Percentiles rank a stretch among this genome's conserved stretches.
phyloP scores from a whole-genome alignment of 352 stramenopile genomes.

The Globisporangium cylindrosporum region DNA sequence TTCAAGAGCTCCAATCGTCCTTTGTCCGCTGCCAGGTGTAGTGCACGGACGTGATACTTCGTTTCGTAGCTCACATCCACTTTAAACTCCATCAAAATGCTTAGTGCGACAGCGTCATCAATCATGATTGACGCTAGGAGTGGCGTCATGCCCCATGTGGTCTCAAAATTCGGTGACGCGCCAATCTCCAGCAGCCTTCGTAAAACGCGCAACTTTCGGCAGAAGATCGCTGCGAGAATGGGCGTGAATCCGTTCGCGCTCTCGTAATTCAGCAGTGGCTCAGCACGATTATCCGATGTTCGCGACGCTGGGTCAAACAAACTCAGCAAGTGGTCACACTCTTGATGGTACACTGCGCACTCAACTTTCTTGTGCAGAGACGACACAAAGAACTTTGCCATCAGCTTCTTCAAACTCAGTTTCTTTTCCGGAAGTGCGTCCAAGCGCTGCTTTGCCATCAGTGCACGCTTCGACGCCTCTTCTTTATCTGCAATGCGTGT shows the following conservation, averaged over 20 bases:
- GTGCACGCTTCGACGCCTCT: conserved; percentile 19
- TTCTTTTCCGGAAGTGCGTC: conserved; percentile 40
- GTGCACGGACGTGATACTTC: conserved; percentile 24
- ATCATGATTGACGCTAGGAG: conserved; percentile 45
- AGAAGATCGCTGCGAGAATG: conserved; percentile 45
- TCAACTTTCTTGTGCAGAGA: conserved; percentile 46
- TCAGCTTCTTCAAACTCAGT: conserved; percentile 25
- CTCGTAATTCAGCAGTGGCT: conserved; percentile 40
- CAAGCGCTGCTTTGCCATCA: conserved; percentile 34
- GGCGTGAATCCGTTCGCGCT: conserved; percentile 57
- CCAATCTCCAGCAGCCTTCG: conserved; percentile 49
- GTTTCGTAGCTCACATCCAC: conserved; percentile 39
- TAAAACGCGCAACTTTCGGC: conserved; percentile 29
- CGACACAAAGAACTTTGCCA: conserved; percentile 31
- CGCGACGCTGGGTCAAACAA: conserved; percentile 29
- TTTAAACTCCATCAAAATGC: conserved; percentile 47
- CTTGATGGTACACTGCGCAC: conserved; percentile 31
- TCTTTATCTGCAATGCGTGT: conserved; percentile 36
- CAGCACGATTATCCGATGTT: neutral
- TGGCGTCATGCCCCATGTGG: conserved; percentile 43
- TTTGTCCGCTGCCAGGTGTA: conserved; percentile 55
- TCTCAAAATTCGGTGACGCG: conserved; percentile 41
- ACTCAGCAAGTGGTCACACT: conserved; percentile 37
- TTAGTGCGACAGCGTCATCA: conserved; percentile 41
- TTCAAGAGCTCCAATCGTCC: conserved; percentile 33